These are phyloP conservation scores for Chlamydomonas schloesseri DNA, from an alignment of 139 green algal species.

Conservation along the genomic window DNA sequence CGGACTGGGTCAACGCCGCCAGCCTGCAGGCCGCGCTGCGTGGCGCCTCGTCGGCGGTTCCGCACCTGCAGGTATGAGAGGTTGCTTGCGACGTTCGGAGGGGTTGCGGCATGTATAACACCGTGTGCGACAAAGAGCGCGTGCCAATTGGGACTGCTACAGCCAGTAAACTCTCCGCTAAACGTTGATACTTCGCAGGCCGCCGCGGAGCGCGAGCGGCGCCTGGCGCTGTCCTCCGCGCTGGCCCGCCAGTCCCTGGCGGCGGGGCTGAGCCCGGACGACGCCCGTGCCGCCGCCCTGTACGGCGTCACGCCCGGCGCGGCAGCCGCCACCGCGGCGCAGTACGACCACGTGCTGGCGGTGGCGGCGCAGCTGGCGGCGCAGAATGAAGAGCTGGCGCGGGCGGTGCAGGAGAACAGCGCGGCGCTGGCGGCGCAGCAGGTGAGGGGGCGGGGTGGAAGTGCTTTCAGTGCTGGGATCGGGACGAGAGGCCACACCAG, in stretches of 20 bases:
- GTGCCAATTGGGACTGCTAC: no score
- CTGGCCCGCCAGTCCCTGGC: conserved; percentile 45
- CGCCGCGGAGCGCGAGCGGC: conserved; percentile 39
- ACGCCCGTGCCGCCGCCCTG: neutral
- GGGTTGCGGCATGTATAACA: no score
- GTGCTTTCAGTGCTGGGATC: no score
- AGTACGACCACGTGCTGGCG: conserved; percentile 49
- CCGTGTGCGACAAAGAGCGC: no score
- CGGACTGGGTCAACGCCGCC: conserved; percentile 44
- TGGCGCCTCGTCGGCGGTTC: conserved; percentile 8
- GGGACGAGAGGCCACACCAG: no score
- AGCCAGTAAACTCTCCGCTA: no score
- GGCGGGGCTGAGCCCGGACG: conserved; percentile 3
- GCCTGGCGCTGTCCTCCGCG: conserved; percentile 39
- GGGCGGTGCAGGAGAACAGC: conserved; percentile 37
- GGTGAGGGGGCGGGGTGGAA: neutral
- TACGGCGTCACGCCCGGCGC: conserved; percentile 3
- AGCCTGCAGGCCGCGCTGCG: conserved; percentile 34
- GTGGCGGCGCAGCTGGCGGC: conserved; percentile 38
- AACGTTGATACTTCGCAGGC: neutral
- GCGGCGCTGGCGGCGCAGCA: conserved; percentile 36
- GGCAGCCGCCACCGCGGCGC: neutral
- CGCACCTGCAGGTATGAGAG: conserved; percentile 39
- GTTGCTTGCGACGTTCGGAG: no score
- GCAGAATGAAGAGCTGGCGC: conserved; percentile 46